Evolutionary conservation across 768 basidiomycete species (phyloP), one percentile per base, ranked within the genome.

Genomic region (Cyclocybe aegerita): DNA sequence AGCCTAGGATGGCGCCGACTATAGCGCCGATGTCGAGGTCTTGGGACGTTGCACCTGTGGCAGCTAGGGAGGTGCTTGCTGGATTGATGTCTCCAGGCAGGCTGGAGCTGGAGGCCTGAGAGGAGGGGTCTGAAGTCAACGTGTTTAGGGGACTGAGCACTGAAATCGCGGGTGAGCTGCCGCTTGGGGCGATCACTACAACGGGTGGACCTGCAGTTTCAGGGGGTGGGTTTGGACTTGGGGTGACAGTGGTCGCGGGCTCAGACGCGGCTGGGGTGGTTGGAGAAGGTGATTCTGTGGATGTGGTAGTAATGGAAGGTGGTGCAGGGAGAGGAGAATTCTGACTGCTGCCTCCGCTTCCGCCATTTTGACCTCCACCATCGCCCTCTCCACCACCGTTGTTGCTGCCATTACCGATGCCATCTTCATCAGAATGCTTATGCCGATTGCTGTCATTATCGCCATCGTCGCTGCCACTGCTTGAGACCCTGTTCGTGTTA

Each of bases 1-100:
- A 74, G n/a, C 80, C 83, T 12, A 86, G 53, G 41, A 82, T 70
- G 11, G 73, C 69, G 2, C 83, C 84, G 4, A 76, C 81, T 36
- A 86, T 79, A 4, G 72, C 72, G 8, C 79, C 82, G 7, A 68
- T 68, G 37, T 72, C 59, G 34, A 50, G 45, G 11, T 59, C 50
- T 37, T 41, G 48, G 11, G 52, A 17, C 17, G 41, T 39, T 15
- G 55, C 37, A 7, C 44, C 44, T 31, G 31, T 49, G 31, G 61
- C 39, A 12, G 48, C 35, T 7, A 33, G 32, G 6, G 52, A n/a
- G n/a, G 43, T 33, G 11, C 17, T 5, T 33, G 49, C 41, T 14
- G 41, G 29, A 31, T 35, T 39, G 33, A 9, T 37, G 14, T 32
- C 38, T 4, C 36, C 37, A 29, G 44, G 35, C 30, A 38, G 16